Evolutionary conservation across 106 monocot genomes (phyloP).

Genomic region (Acorus calamus): DNA sequence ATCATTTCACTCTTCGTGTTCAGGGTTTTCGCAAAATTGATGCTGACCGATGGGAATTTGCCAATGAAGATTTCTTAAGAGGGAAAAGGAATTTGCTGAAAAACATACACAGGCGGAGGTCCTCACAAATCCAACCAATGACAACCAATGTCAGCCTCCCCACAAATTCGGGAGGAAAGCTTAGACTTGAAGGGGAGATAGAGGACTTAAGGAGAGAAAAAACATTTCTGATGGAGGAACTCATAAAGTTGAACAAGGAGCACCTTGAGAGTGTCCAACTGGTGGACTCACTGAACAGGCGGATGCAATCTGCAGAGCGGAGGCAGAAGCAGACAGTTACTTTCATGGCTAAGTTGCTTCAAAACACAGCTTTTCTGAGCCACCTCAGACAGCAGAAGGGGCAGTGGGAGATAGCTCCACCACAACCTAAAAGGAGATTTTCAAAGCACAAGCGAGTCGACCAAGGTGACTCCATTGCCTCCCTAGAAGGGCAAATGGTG

Average conservation of each 20-base stretch:
- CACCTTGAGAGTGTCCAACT: constrained; percentile 29
- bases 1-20: neutral
- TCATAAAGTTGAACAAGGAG: constrained; percentile 36
- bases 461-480: neutral
- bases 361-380: constrained; percentile 32
- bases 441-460: constrained; percentile 21
- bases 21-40: constrained; percentile 70
- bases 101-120: constrained; percentile 50
- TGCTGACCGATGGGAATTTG: constrained; percentile 73
- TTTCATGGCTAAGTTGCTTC: constrained; percentile 59
- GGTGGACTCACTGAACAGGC: constrained; percentile 35
- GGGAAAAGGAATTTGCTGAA: constrained; percentile 37
- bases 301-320: constrained; percentile 46
- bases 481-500: constrained; percentile 6
- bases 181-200: constrained; percentile 29
- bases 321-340: constrained; percentile 66
- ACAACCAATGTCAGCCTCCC: constrained; percentile 15
- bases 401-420: constrained; percentile 16
- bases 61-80: constrained; percentile 54
- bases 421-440: constrained; percentile 26
- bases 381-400: constrained; percentile 31
- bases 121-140: constrained; percentile 25
- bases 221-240: constrained; percentile 38
- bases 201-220: constrained; percentile 41
- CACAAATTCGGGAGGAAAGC: constrained; percentile 6